These are phyloP conservation scores for Irineochytrium annulatum DNA, from an alignment of 192 early-diverging fungal species.

Conservation along the genomic window DNA sequence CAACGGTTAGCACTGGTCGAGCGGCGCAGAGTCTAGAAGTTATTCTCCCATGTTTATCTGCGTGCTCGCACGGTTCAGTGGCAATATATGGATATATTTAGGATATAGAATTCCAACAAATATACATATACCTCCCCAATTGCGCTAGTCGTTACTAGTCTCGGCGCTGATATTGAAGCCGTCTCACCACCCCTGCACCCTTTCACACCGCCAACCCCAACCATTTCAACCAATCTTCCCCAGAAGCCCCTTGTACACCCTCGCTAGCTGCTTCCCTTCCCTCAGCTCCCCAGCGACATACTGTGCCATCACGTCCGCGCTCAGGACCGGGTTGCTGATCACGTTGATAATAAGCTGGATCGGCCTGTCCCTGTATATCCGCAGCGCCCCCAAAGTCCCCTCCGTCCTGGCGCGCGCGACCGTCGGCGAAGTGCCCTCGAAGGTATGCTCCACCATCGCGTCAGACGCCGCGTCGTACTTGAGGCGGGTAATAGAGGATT, in stretches of 20 bases:
- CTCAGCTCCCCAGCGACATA: conserved; percentile 35
- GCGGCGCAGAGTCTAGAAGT: too few species aligned
- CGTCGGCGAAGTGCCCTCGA: neutral
- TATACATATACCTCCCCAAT: too few species aligned
- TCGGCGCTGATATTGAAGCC: too few species aligned
- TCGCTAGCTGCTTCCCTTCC: conserved; percentile 17
- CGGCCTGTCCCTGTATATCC: conserved; percentile 40
- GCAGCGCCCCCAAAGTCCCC: conserved; percentile 31
- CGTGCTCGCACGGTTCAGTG: too few species aligned
- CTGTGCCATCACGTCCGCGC: conserved; percentile 43
- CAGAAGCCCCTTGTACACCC: conserved; percentile 32
- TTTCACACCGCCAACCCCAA: too few species aligned
- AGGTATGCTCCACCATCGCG: neutral
- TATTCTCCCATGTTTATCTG: too few species aligned
- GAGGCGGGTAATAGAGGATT: neutral
- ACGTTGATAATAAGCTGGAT: conserved; percentile 47
- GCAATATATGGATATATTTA: too few species aligned
- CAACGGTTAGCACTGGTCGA: too few species aligned
- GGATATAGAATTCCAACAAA: too few species aligned
- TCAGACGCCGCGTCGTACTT: conserved; percentile 22
- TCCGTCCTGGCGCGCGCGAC: neutral
- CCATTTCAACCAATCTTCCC: conserved; percentile 14
- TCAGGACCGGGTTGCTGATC: conserved; percentile 45
- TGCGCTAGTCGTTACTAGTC: too few species aligned
- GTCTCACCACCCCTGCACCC: too few species aligned